A percentile compares a stretch with the other conserved stretches of the same genome.
phyloP scores from a whole-genome alignment of 306 rosid genomes.

The Leucaena leucocephala region DNA sequence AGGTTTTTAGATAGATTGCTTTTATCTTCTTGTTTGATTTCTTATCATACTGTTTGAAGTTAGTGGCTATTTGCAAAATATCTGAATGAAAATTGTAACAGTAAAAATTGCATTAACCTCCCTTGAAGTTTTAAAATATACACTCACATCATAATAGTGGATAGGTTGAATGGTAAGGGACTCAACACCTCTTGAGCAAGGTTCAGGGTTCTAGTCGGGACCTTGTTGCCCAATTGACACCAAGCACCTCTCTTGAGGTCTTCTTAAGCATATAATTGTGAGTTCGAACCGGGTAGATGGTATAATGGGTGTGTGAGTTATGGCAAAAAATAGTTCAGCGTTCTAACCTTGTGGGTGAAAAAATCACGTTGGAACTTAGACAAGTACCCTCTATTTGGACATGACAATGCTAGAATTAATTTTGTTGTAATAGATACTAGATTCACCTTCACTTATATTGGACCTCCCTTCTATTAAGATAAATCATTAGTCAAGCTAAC shows the following conservation, averaged over 20 bases:
- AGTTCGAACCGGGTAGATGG: too few species aligned
- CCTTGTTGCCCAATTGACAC: too few species aligned
- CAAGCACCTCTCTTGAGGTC: too few species aligned
- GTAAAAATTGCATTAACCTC: background rate
- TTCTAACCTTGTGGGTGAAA: background rate
- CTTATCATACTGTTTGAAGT: conserved; percentile 11
- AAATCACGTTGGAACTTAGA: background rate
- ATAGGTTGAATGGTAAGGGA: background rate
- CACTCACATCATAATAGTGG: background rate
- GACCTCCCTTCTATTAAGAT: background rate
- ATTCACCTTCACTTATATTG: background rate
- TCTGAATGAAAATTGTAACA: background rate
- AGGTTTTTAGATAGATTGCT: conserved; percentile 37
- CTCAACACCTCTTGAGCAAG: background rate
- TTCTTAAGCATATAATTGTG: too few species aligned
- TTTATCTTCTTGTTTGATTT: background rate
- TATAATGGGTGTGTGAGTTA: too few species aligned
- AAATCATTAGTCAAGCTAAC: background rate
- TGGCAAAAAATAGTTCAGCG: too few species aligned
- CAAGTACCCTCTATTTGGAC: background rate
- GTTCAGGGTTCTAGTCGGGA: too few species aligned
- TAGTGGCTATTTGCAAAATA: conserved; percentile 5
- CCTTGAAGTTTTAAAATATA: background rate
- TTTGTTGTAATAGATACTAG: background rate
- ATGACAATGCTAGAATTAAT: background rate